These are phyloP conservation scores for Rhodotorula diobovata DNA, from an alignment of 768 basidiomycete genomes.

Conservation along the genomic window DNA sequence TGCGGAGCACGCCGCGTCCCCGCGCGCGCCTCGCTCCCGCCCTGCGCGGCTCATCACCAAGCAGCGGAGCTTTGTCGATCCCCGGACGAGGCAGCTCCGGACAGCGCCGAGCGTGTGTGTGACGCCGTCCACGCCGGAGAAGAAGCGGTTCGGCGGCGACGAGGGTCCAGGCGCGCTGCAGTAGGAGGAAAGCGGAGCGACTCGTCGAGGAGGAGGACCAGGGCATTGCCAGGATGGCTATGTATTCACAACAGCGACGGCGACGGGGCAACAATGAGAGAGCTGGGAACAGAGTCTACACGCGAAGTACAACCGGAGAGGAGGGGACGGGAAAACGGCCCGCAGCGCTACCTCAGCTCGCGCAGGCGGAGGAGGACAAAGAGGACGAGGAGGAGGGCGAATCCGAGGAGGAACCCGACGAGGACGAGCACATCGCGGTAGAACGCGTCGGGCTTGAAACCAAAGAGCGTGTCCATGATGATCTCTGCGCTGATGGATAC, in stretches of 20 bases:
- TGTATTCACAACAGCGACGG: no score
- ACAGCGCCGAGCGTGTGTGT: slow-evolving; percentile 6
- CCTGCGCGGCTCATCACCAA: slow-evolving; percentile 2
- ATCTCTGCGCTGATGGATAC: slow-evolving; percentile 66
- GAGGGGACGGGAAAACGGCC: no score
- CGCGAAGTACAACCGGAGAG: no score
- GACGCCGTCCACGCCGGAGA: slow-evolving; percentile 9
- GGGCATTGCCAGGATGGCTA: no score
- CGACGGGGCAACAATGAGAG: no score
- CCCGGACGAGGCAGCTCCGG: not conserved
- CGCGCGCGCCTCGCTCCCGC: not conserved
- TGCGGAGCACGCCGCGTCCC: no score
- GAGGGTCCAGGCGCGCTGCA: not conserved
- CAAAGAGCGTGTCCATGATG: slow-evolving; percentile 72
- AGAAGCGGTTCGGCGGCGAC: not conserved
- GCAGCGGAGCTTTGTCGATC: slow-evolving; percentile 13
- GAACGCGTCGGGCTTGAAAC: not conserved
- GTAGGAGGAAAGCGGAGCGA: no score
- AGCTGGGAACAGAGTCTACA: no score
- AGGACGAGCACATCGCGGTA: slow-evolving; percentile 69
- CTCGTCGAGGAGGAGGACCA: no score
- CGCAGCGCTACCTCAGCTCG: slow-evolving; percentile 59
- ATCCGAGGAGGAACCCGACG: slow-evolving; percentile 79
- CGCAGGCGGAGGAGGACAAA: slow-evolving; percentile 72
- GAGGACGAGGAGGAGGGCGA: slow-evolving; percentile 65